A percentile compares a stretch with the other conserved stretches of the same genome.
Conservation (phyloP, 225 moss, liverwort and hornwort genomes). For the Lunularia cruciata region DNA sequence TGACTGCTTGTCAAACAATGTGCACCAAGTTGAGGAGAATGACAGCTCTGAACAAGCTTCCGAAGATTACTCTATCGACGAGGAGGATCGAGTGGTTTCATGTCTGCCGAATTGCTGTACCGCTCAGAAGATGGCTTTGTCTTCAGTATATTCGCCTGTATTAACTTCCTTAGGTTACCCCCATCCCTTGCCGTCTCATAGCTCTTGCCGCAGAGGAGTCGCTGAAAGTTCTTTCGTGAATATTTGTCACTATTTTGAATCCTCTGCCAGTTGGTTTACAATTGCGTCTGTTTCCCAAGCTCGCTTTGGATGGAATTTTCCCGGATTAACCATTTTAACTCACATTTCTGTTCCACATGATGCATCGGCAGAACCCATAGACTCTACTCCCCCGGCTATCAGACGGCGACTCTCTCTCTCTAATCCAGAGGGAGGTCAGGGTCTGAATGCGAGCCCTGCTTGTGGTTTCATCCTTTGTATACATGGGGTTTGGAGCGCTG, state of each 20-base stretch:
- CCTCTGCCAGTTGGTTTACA: background rate
- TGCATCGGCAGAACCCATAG: background rate
- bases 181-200: background rate
- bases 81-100: background rate
- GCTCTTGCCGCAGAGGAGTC: no score
- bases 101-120: background rate
- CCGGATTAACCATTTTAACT: background rate
- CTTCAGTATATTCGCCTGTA: background rate
- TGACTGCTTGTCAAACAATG: no score
- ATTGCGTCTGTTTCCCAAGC: background rate
- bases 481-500: background rate
- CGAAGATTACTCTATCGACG: background rate
- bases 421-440: background rate
- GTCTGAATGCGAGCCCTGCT: background rate
- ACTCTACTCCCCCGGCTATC: background rate
- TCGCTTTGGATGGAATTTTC: background rate
- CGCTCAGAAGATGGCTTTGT: background rate
- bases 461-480: background rate
- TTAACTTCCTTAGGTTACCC: constrained; percentile 8
- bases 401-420: background rate
- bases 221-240: background rate
- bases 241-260: background rate
- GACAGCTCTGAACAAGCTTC: background rate
- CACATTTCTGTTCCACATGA: background rate
- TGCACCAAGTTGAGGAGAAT: background rate